Conservation (phyloP, 176 grass and related monocot species). For the Oryza glumipatula region DNA sequence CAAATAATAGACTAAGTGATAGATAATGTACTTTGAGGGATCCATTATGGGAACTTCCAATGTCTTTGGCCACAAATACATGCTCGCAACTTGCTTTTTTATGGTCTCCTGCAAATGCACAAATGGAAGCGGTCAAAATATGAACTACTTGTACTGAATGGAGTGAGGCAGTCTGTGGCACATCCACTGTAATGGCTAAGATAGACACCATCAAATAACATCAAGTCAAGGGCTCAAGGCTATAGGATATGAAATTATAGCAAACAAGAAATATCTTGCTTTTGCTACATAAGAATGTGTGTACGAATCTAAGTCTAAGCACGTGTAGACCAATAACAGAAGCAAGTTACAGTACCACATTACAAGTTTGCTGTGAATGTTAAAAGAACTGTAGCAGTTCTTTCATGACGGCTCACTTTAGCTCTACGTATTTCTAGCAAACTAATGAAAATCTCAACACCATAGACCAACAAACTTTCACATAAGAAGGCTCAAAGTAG, state of each 20-base stretch:
- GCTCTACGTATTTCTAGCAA: background rate
- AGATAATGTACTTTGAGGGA: conserved; percentile 72
- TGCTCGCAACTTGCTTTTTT: conserved; percentile 92
- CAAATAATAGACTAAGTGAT: conserved; percentile 20
- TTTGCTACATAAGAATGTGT: conserved; percentile 22
- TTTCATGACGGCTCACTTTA: conserved; percentile 3
- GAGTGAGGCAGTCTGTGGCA: background rate
- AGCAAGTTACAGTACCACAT: background rate
- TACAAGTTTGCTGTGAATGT: background rate
- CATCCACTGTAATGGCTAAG: conserved; percentile 5
- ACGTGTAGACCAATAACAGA: background rate
- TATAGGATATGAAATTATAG: conserved; percentile 9
- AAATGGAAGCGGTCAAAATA: conserved; percentile 30
- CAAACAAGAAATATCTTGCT: background rate
- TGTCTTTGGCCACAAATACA: conserved; percentile 96
- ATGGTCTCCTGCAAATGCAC: conserved; percentile 77
- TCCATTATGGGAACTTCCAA: conserved; percentile 89
- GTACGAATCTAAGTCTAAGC: background rate
- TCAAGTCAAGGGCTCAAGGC: background rate
- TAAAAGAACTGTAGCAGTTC: conserved; percentile 4
- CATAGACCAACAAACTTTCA: conserved; percentile 24
- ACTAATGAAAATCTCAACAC: conserved; percentile 3
- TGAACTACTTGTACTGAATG: conserved; percentile 25
- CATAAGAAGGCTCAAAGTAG: conserved; percentile 23
- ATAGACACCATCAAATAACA: conserved; percentile 10